Percentiles rank a stretch among this genome's conserved stretches.
Conservation (phyloP, 2,329 filamentous ascomycete species). For the Mycosphaerella sp. region DNA sequence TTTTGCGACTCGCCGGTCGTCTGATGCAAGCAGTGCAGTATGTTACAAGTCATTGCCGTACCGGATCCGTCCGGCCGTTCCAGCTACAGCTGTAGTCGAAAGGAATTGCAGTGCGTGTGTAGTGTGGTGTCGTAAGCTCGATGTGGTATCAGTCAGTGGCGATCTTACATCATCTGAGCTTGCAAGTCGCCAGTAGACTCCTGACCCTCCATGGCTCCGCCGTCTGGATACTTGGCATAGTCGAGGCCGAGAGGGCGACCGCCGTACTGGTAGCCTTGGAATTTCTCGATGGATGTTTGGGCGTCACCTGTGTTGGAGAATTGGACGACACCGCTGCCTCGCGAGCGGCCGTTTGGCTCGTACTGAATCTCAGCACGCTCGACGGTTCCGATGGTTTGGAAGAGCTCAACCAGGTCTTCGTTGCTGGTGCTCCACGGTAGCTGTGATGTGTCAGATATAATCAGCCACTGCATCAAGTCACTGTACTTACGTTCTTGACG, state of each 20-base stretch:
- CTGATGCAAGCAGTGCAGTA: constrained; percentile 5
- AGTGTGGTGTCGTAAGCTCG: neutral
- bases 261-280: constrained; percentile 95
- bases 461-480: constrained; percentile 20
- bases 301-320: constrained; percentile 80
- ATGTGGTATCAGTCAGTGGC: neutral
- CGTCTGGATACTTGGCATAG: constrained; percentile 86
- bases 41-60: constrained; percentile 7
- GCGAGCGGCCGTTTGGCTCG: constrained; percentile 89
- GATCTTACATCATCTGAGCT: constrained; percentile 84
- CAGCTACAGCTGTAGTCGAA: neutral
- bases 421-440: constrained; percentile 99
- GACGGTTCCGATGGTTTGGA: constrained; percentile 96
- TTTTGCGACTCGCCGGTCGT: constrained; percentile 9
- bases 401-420: constrained; percentile 91
- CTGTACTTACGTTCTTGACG: constrained; percentile 80
- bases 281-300: constrained; percentile 91
- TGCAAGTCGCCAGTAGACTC: constrained; percentile 69
- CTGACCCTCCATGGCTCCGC: constrained; percentile 75
- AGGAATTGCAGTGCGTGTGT: constrained; percentile 1
- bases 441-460: constrained; percentile 45
- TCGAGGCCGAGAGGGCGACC: constrained; percentile 87
- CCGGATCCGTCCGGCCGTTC: neutral
- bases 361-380: constrained; percentile 99
- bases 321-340: constrained; percentile 92